phyloP scores from a whole-genome alignment of 768 basidiomycete genomes.

The Mycena leptocephala region DNA sequence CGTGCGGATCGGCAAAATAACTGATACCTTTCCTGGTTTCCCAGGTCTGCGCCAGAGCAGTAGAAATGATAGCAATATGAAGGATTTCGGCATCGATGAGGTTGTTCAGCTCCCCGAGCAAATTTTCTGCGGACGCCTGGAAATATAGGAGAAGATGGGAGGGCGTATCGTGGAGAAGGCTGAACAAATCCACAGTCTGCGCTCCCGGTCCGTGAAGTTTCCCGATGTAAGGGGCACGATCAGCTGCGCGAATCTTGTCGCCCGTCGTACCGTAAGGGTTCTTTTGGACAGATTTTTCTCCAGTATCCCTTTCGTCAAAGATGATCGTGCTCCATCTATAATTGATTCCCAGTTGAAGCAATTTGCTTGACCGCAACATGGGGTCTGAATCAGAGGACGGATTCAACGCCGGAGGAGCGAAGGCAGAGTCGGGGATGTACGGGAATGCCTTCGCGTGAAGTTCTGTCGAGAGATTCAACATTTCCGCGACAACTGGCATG shows the following conservation, averaged over 20 bases:
- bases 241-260: background rate
- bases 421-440: conserved; percentile 7
- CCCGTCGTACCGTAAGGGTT: conserved; percentile 16
- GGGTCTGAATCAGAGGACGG: conserved; percentile 10
- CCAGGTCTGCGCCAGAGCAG: background rate
- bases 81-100: background rate
- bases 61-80: background rate
- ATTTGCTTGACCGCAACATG: conserved; percentile 14
- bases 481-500: conserved; percentile 54
- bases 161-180: background rate
- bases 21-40: background rate
- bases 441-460: conserved; percentile 22
- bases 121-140: background rate
- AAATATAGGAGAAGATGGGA: conserved; percentile 3
- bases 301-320: background rate
- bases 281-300: background rate
- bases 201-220: background rate
- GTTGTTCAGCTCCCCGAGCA: background rate
- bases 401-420: background rate
- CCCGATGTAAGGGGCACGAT: conserved; percentile 6
- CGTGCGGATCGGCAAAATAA: background rate
- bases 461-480: conserved; percentile 48
- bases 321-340: conserved; percentile 17
- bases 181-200: background rate
- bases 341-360: conserved; percentile 28